These are phyloP conservation scores for Chrysosporium queenslandicum DNA, from an alignment of 2,329 filamentous ascomycete species.

Conservation along the genomic window DNA sequence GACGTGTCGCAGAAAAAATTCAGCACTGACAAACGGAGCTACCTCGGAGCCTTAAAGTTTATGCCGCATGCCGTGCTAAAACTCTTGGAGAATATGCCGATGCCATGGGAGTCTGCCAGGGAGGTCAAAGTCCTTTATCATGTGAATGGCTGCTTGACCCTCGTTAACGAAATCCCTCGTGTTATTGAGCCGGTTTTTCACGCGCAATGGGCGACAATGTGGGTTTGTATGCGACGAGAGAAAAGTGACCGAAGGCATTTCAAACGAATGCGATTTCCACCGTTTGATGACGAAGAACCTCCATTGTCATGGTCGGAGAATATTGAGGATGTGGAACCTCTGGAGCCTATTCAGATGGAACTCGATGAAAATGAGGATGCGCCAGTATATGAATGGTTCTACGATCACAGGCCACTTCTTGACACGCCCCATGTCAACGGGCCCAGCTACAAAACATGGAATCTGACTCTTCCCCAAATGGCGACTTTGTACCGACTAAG, in stretches of 20 bases:
- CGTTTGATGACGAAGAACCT: slow-evolving; percentile 96
- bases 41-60: slow-evolving; percentile 93
- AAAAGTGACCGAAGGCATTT: slow-evolving; percentile 94
- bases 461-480: slow-evolving; percentile 88
- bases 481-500: slow-evolving; percentile 87
- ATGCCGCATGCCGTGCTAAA: slow-evolving; percentile 99
- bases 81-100: slow-evolving; percentile 97
- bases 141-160: slow-evolving; percentile 89
- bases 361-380: slow-evolving; percentile 87
- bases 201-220: slow-evolving; percentile 99
- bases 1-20: slow-evolving; percentile 99
- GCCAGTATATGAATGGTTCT: slow-evolving; percentile 92
- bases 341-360: slow-evolving; percentile 98
- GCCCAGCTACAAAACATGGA: slow-evolving; percentile 94
- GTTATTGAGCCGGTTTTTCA: slow-evolving; percentile 98
- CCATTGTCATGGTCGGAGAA: slow-evolving; percentile 98
- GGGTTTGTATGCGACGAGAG: slow-evolving; percentile 94
- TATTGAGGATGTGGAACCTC: slow-evolving; percentile 92
- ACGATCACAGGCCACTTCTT: slow-evolving; percentile 80
- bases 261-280: slow-evolving; percentile 97
- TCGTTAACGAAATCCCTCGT: slow-evolving; percentile 92
- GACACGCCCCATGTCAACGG: slow-evolving; percentile 94
- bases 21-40: slow-evolving; percentile 95
- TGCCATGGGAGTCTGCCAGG: slow-evolving; percentile 95
- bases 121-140: slow-evolving; percentile 98